A percentile compares a stretch with the other conserved stretches of the same genome.
phyloP scores from a whole-genome alignment of 2,329 filamentous ascomycete species.

The Colletotrichum costaricense region DNA sequence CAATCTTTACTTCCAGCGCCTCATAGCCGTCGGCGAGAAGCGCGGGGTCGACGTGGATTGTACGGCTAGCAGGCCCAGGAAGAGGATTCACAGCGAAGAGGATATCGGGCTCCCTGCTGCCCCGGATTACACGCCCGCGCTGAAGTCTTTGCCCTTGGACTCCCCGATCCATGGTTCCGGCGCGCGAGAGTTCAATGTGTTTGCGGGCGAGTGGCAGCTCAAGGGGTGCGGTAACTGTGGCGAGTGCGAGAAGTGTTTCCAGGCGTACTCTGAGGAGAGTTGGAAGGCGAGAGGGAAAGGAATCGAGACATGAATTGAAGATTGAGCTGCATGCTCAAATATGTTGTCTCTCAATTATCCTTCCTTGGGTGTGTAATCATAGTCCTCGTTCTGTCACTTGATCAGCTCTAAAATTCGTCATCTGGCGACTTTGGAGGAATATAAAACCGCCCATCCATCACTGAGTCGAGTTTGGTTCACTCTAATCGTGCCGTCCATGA shows the following conservation, averaged over 20 bases:
- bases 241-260: background rate
- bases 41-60: background rate
- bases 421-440: too few relatives aligned
- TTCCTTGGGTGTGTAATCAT: too few relatives aligned
- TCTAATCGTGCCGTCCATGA: too few relatives aligned
- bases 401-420: too few relatives aligned
- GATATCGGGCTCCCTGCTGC: background rate
- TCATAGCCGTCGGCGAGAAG: background rate
- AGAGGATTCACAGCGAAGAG: background rate
- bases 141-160: background rate
- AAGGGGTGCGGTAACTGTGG: conserved; percentile 13
- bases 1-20: background rate
- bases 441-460: too few relatives aligned
- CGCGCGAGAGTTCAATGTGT: background rate
- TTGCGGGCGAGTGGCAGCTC: background rate
- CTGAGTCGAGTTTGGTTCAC: too few relatives aligned
- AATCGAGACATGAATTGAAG: too few relatives aligned
- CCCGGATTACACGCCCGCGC: background rate
- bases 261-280: background rate
- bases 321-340: too few relatives aligned
- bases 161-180: background rate
- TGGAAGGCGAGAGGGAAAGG: background rate
- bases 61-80: background rate
- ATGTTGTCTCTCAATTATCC: too few relatives aligned
- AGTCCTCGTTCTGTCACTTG: too few relatives aligned